Base-by-base conservation (phyloP, 106 monocot genomes). In the Platanthera guangdongensis region DNA sequence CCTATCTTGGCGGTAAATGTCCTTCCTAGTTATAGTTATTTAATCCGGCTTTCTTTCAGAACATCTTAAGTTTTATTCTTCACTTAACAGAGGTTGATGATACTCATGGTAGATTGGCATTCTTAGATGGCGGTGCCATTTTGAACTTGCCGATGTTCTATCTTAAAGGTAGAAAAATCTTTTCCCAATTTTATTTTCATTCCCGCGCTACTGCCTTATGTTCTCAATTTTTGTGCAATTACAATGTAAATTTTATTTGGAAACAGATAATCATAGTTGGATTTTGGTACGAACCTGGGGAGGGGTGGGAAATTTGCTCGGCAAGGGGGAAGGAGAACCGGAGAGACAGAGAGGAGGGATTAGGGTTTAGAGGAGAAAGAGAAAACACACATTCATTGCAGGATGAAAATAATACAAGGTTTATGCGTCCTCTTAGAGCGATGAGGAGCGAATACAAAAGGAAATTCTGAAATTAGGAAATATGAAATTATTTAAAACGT, bases 101-200 rank as follows among this genome's bases (percentile, higher is more conserved):
- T 85, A 89, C 89, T 73, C 91, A 84, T 82, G 79, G 86, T 55
- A 90, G 92, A 75, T 16, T 89, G 21, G 28, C 84, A 73, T 85
- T 86, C 79, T 76, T 99, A 78, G 97, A 99, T 74, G 94, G 89
- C 65, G 94, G 94, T 63, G 74, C 84, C 52, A 82, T 92, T 76
- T 81, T 94, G 69, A 92, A 77, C 63, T 83, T 99, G 80, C 94
- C 97, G 55, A 89, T 92, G 88, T 83, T 94, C 70, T 94, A 94
- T 85, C 92, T 99, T 63, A 83, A 92, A 94, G 94, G 97, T 93
- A 84, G 15, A 52, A 32, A 3, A 6, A 51, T 50, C 22, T 72
- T 51, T 50, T 22, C 14, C 7, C 6, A 68, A 0, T 68, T 25
- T 6, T 68, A 5, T 51, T 22, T 51, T 50, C 49, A 7, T 8